A percentile compares a stretch with the other conserved stretches of the same genome.
Evolutionary conservation across 306 rosid species (phyloP).

Genomic region (Glycine tomentella): DNA sequence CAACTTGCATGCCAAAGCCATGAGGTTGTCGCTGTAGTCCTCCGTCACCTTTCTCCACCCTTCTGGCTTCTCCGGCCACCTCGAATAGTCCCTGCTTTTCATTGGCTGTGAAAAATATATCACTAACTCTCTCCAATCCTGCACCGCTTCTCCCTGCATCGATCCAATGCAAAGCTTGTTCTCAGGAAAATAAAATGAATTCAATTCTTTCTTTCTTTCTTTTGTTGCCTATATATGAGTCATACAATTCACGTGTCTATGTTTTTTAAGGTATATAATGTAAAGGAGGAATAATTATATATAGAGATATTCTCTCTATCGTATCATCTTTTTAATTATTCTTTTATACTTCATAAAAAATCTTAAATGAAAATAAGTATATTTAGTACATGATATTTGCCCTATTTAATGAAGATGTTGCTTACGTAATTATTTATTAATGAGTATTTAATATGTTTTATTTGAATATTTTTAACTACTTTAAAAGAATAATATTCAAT

Average conservation of each 20-base stretch:
- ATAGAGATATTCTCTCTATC: neutral
- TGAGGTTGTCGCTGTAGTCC: conserved; percentile 70
- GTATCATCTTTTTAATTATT: neutral
- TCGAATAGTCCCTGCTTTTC: conserved; percentile 56
- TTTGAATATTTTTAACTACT: no score
- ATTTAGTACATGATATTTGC: neutral
- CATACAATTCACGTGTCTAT: no score
- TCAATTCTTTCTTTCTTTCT: no score
- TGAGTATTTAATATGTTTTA: neutral
- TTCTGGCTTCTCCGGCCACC: conserved; percentile 91
- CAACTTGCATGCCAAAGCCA: conserved; percentile 69
- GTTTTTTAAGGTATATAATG: no score
- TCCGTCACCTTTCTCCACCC: conserved; percentile 66
- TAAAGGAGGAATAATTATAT: no score
- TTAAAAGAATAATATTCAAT: no score
- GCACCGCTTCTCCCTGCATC: conserved; percentile 72
- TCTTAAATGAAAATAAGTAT: no score
- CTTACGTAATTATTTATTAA: neutral
- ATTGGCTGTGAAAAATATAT: conserved; percentile 76
- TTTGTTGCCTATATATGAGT: no score
- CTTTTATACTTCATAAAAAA: neutral
- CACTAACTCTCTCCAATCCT: conserved; percentile 86
- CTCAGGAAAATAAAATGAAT: neutral
- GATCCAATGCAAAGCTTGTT: neutral
- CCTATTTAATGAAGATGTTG: neutral